A percentile compares a stretch with the other conserved stretches of the same genome.
These are phyloP conservation scores for Entophlyctis luteolus DNA, from an alignment of 192 early-diverging fungal species.

Conservation along the genomic window DNA sequence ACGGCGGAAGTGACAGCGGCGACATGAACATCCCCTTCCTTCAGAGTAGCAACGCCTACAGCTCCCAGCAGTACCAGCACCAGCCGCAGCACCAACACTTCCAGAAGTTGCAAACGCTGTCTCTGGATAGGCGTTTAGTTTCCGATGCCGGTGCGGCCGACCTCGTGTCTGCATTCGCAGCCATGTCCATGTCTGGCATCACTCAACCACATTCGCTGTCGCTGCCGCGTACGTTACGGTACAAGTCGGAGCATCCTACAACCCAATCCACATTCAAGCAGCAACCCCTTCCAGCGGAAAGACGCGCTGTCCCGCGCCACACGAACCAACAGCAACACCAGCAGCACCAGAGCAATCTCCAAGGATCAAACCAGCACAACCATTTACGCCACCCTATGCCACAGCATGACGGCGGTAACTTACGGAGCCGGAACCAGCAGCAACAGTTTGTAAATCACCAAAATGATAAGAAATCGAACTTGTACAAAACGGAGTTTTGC, in stretches of 20 bases:
- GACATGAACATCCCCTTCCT: neutral
- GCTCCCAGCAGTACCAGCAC: too few species aligned
- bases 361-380: neutral
- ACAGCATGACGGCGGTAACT: neutral
- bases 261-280: too few species aligned
- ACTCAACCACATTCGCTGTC: neutral
- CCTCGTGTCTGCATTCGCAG: neutral
- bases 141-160: neutral
- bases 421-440: neutral
- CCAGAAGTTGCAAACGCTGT: too few species aligned
- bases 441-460: neutral
- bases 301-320: neutral
- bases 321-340: neutral
- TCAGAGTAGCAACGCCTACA: neutral
- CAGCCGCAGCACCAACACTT: neutral
- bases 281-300: neutral
- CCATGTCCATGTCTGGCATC: neutral
- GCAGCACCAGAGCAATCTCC: neutral
- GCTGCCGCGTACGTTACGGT: neutral
- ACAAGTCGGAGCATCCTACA: neutral
- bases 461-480: constrained; percentile 41
- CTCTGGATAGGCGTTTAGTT: neutral
- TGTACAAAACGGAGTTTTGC: constrained; percentile 78
- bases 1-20: neutral
- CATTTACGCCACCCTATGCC: neutral